phyloP scores from a whole-genome alignment of 2,329 filamentous ascomycete genomes.

The Hymenotorrendiella dingleyae region DNA sequence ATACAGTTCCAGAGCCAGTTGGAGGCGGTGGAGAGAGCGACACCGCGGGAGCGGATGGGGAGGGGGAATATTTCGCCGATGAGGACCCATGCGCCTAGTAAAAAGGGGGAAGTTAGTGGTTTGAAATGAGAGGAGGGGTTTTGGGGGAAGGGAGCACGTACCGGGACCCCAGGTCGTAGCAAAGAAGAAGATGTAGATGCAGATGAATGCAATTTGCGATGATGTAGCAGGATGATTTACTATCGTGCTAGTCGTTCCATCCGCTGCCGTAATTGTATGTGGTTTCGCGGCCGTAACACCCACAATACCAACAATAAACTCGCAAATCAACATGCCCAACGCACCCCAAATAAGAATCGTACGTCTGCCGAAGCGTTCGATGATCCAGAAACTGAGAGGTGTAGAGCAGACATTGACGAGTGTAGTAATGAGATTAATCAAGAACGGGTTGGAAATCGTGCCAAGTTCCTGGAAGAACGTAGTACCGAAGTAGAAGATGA shows the following conservation, averaged over 20 bases:
- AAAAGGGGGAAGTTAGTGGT: slow-evolving; percentile 2
- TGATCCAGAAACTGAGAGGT: slow-evolving; percentile 79
- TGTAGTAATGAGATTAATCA: slow-evolving; percentile 80
- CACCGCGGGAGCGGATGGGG: slow-evolving; percentile 81
- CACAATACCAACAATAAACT: slow-evolving; percentile 79
- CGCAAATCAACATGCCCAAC: slow-evolving; percentile 74
- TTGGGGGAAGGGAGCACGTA: slow-evolving; percentile 35
- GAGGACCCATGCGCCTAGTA: slow-evolving; percentile 58
- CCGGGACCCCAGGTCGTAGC: slow-evolving; percentile 78
- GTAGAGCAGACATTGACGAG: slow-evolving; percentile 84
- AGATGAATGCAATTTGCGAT: slow-evolving; percentile 80
- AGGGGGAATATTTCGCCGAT: slow-evolving; percentile 90
- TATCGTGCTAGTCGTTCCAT: no score
- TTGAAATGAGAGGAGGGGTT: no score
- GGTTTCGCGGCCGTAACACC: slow-evolving; percentile 57
- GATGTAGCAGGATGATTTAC: slow-evolving; percentile 50
- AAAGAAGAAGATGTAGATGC: slow-evolving; percentile 91
- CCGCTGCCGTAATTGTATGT: slow-evolving; percentile 43
- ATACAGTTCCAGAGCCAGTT: slow-evolving; percentile 87
- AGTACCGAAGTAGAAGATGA: slow-evolving; percentile 84
- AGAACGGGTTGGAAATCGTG: slow-evolving; percentile 70
- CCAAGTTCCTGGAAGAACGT: slow-evolving; percentile 76
- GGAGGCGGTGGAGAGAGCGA: slow-evolving; percentile 77
- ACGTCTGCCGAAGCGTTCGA: slow-evolving; percentile 78
- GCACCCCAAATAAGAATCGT: slow-evolving; percentile 74